Percentiles rank a stretch among this genome's conserved stretches.
phyloP scores from a whole-genome alignment of 805 yeast species.

The Spathaspora sp. region DNA sequence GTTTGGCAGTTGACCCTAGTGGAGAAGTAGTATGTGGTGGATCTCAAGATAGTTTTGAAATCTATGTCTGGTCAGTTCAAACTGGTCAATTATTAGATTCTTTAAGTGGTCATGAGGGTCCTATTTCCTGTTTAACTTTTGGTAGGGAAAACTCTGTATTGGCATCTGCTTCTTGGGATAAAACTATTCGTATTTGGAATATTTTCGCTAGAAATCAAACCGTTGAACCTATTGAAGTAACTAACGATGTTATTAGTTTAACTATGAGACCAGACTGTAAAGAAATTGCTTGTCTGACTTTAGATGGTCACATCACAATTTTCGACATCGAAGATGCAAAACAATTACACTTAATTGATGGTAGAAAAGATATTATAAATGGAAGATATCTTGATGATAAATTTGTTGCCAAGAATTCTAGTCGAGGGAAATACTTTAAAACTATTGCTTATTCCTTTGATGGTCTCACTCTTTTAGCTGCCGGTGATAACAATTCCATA shows the following conservation, averaged over 20 bases:
- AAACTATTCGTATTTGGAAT: slow-evolving; percentile 89
- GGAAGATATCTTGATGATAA: slow-evolving; percentile 84
- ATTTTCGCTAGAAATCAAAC: slow-evolving; percentile 82
- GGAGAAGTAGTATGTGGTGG: slow-evolving; percentile 98
- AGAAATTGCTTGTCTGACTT: slow-evolving; percentile 79
- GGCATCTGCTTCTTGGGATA: slow-evolving; percentile 96
- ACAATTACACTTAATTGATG: slow-evolving; percentile 81
- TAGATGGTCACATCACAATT: slow-evolving; percentile 81
- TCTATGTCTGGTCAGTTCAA: slow-evolving; percentile 96
- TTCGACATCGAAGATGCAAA: slow-evolving; percentile 82
- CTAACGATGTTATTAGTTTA: slow-evolving; percentile 77
- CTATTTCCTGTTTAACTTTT: slow-evolving; percentile 82
- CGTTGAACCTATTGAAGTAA: slow-evolving; percentile 86
- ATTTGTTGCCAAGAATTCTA: slow-evolving; percentile 74
- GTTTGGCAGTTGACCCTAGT: slow-evolving; percentile 92
- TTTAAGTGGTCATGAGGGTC: slow-evolving; percentile 92
- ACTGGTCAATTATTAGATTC: slow-evolving; percentile 88
- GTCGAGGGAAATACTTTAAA: slow-evolving; percentile 80
- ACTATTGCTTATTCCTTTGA: slow-evolving; percentile 84
- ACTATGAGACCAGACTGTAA: slow-evolving; percentile 92
- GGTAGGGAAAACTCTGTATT: slow-evolving; percentile 72
- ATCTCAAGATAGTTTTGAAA: slow-evolving; percentile 81
- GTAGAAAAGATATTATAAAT: slow-evolving; percentile 76
- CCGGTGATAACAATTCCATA: slow-evolving; percentile 87
- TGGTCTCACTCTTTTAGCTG: slow-evolving; percentile 84